Percentiles rank a stretch among this genome's conserved stretches.
These are phyloP conservation scores for Hysterium pulicare DNA, from an alignment of 2,329 filamentous ascomycete species.

Conservation along the genomic window DNA sequence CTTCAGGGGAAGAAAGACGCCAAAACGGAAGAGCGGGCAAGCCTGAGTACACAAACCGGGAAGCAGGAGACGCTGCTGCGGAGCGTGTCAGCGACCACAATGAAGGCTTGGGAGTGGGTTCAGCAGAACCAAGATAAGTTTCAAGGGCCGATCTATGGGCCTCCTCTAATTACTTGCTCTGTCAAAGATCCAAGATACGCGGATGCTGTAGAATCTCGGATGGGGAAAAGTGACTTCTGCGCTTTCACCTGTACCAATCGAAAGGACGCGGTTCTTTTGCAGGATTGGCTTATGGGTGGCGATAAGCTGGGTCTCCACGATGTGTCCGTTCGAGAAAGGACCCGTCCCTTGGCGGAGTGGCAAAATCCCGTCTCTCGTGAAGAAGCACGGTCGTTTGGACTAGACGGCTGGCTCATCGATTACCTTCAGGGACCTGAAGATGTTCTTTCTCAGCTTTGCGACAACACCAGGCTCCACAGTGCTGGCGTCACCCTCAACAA, in stretches of 20 bases:
- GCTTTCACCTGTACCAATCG: conserved; percentile 72
- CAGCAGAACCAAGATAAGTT: conserved; percentile 67
- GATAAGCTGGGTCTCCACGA: conserved; percentile 61
- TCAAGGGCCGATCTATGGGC: conserved; percentile 73
- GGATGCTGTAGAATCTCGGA: conserved; percentile 56
- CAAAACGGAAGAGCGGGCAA: conserved; percentile 42
- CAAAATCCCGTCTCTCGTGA: conserved; percentile 52
- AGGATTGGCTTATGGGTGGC: conserved; percentile 59
- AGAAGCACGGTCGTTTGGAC: conserved; percentile 57
- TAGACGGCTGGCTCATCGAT: conserved; percentile 79
- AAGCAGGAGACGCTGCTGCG: conserved; percentile 67
- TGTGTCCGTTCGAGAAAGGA: conserved; percentile 66
- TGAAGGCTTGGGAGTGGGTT: conserved; percentile 77
- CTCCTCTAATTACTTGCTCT: conserved; percentile 75
- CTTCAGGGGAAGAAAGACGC: conserved; percentile 11
- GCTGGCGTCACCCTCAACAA: conserved; percentile 64
- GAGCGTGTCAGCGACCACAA: conserved; percentile 60
- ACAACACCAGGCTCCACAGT: conserved; percentile 62
- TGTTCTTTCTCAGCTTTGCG: conserved; percentile 85
- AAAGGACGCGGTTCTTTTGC: conserved; percentile 71
- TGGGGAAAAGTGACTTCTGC: conserved; percentile 53
- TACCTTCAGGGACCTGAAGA: conserved; percentile 75
- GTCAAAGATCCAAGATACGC: conserved; percentile 69
- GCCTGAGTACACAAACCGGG: conserved; percentile 70
- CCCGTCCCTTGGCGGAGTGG: conserved; percentile 54